These are phyloP conservation scores for Alternaria arbusti DNA, from an alignment of 2,329 filamentous ascomycete genomes.

Conservation along the genomic window DNA sequence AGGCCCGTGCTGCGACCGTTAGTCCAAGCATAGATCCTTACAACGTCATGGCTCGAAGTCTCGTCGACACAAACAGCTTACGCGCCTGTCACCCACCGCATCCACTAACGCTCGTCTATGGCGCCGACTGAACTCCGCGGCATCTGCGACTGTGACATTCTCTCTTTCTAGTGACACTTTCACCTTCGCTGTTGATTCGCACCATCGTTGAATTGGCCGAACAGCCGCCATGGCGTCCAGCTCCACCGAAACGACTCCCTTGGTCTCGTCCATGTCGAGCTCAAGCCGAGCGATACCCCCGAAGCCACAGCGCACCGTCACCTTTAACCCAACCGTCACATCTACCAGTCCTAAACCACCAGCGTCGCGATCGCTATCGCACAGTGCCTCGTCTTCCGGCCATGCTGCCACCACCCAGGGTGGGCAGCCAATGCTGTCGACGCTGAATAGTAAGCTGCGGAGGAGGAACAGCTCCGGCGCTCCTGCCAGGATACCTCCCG, in stretches of 20 bases:
- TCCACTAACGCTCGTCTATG: slow-evolving; percentile 16
- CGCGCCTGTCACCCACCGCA: slow-evolving; percentile 16
- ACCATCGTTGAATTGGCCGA: neutral
- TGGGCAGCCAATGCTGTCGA: slow-evolving; percentile 63
- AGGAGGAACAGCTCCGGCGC: slow-evolving; percentile 83
- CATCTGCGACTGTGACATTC: slow-evolving; percentile 8
- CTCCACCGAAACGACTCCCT: slow-evolving; percentile 47
- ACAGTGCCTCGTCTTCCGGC: slow-evolving; percentile 35
- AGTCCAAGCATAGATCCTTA: slow-evolving; percentile 15
- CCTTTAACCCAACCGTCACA: slow-evolving; percentile 72
- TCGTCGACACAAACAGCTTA: slow-evolving; percentile 15
- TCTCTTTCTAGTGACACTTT: neutral
- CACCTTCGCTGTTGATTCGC: neutral
- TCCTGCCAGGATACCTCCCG: slow-evolving; percentile 53
- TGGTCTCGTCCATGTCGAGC: slow-evolving; percentile 46
- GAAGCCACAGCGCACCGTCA: slow-evolving; percentile 68
- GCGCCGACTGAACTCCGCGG: slow-evolving; percentile 11
- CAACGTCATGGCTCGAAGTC: slow-evolving; percentile 23
- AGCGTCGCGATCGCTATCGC: slow-evolving; percentile 37
- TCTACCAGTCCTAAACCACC: slow-evolving; percentile 51
- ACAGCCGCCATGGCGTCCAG: slow-evolving; percentile 40
- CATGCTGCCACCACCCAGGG: slow-evolving; percentile 46
- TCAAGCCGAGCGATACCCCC: slow-evolving; percentile 28
- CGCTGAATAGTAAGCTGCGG: slow-evolving; percentile 85
- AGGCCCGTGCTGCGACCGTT: slow-evolving; percentile 9